These are phyloP conservation scores for Letharia lupina DNA, from an alignment of 495 filamentous ascomycete genomes.

Conservation along the genomic window DNA sequence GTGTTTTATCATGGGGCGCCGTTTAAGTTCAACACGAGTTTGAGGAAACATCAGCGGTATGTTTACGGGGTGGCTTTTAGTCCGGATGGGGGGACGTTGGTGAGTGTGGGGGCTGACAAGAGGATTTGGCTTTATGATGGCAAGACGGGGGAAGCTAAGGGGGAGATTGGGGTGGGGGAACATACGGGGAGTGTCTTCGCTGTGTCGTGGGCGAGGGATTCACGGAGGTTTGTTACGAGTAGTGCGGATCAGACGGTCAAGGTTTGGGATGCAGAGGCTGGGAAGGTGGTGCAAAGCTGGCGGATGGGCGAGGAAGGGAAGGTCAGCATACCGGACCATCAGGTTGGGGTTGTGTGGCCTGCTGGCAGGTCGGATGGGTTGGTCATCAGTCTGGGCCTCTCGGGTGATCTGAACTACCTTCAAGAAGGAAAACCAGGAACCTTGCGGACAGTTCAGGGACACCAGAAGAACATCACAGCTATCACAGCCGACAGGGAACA, in stretches of 20 bases:
- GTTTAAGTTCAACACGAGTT: conserved; percentile 79
- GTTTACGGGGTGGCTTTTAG: conserved; percentile 84
- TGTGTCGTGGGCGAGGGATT: conserved; percentile 84
- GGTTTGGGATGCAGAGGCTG: conserved; percentile 78
- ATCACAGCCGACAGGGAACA: conserved; percentile 40
- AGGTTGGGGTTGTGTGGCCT: conserved; percentile 92
- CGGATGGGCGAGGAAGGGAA: conserved; percentile 71
- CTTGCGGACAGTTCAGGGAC: conserved; percentile 69
- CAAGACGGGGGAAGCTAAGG: conserved; percentile 77
- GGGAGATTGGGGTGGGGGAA: conserved; percentile 67
- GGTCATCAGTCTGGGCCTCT: conserved; percentile 80
- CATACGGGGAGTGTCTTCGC: conserved; percentile 91
- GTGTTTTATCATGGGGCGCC: conserved; percentile 91
- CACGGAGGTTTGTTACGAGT: conserved; percentile 79
- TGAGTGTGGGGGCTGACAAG: conserved; percentile 82
- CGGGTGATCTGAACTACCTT: conserved; percentile 86
- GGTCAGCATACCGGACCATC: conserved; percentile 71
- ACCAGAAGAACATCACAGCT: conserved; percentile 82
- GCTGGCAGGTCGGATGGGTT: conserved; percentile 71
- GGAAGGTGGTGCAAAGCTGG: conserved; percentile 72
- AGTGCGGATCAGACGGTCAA: conserved; percentile 90
- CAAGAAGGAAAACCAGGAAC: conserved; percentile 59
- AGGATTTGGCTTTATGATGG: conserved; percentile 92
- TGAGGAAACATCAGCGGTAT: conserved; percentile 77
- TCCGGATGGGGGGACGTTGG: conserved; percentile 74